Evolutionary conservation across 208 protist species (phyloP).

Genomic region (Trypanosoma avium): DNA sequence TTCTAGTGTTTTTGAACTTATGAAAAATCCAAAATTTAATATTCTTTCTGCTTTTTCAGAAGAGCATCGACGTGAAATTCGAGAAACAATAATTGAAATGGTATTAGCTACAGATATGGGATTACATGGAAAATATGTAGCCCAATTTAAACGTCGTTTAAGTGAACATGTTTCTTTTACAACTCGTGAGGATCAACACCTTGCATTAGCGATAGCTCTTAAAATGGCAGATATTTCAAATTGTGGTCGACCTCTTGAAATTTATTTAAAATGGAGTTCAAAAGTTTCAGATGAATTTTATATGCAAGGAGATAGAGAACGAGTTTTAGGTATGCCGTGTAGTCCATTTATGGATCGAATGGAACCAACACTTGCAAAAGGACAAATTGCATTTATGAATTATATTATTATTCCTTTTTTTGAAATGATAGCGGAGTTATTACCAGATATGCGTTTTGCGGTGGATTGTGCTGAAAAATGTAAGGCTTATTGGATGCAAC

Average conservation of each 20-base stretch:
- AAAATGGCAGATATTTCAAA: slow-evolving; percentile 97
- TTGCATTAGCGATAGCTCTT: slow-evolving; percentile 89
- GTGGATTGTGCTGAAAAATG: slow-evolving; percentile 77
- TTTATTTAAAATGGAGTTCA: slow-evolving; percentile 89
- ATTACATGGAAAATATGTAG: slow-evolving; percentile 85
- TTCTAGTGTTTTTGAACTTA: slow-evolving; percentile 88
- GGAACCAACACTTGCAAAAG: slow-evolving; percentile 76
- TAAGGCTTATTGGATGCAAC: slow-evolving; percentile 78
- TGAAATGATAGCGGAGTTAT: slow-evolving; percentile 75
- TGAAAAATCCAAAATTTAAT: slow-evolving; percentile 84
- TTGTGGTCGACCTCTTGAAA: slow-evolving; percentile 80
- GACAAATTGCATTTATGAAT: slow-evolving; percentile 92
- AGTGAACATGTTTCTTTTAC: slow-evolving; percentile 64
- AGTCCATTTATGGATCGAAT: slow-evolving; percentile 94
- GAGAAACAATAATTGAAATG: slow-evolving; percentile 90
- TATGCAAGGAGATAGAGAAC: slow-evolving; percentile 92
- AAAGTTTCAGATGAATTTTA: slow-evolving; percentile 94
- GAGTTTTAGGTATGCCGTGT: slow-evolving; percentile 71
- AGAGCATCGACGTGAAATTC: slow-evolving; percentile 80
- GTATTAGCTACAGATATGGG: slow-evolving; percentile 96
- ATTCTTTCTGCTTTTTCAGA: slow-evolving; percentile 78
- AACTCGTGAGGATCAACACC: slow-evolving; percentile 73
- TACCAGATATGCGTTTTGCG: slow-evolving; percentile 84
- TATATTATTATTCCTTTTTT: slow-evolving; percentile 92
- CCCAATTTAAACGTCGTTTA: slow-evolving; percentile 62